phyloP scores from a whole-genome alignment of 2,329 filamentous ascomycete genomes.

The Alternaria infectoria region DNA sequence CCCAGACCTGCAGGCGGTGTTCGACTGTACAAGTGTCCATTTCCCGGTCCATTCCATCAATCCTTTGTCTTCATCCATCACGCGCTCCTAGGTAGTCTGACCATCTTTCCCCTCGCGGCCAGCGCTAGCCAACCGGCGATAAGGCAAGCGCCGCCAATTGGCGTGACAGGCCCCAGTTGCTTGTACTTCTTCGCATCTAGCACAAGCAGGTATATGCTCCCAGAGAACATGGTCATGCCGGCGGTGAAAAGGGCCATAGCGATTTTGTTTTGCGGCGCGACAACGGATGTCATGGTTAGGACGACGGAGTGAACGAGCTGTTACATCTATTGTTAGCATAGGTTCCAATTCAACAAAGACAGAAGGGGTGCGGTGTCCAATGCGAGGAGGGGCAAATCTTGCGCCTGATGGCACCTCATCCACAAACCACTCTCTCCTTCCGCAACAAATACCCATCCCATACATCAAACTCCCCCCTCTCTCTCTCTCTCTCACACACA shows the following conservation, averaged over 20 bases:
- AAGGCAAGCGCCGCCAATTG: constrained; percentile 67
- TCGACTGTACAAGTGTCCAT: not conserved
- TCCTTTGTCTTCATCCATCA: not conserved
- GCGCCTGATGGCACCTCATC: too few relatives aligned
- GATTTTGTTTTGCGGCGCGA: constrained; percentile 61
- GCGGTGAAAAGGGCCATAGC: constrained; percentile 66
- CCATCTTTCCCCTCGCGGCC: constrained; percentile 43
- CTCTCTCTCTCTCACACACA: too few relatives aligned
- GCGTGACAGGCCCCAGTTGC: constrained; percentile 68
- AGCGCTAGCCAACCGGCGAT: constrained; percentile 68
- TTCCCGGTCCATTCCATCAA: not conserved
- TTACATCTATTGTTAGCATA: constrained; percentile 42
- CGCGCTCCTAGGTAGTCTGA: constrained; percentile 1
- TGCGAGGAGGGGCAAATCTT: not conserved
- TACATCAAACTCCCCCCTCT: too few relatives aligned
- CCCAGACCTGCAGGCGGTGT: not conserved
- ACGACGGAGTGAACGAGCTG: constrained; percentile 69
- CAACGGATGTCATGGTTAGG: constrained; percentile 62
- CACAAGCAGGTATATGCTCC: constrained; percentile 68
- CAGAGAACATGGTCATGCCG: constrained; percentile 72
- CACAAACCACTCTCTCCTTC: too few relatives aligned
- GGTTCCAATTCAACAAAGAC: not conserved
- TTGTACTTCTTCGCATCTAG: constrained; percentile 67
- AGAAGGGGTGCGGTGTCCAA: not conserved
- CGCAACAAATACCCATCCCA: too few relatives aligned